Conservation (phyloP, 768 basidiomycete genomes). For the Boletus rufocinnamomeus region DNA sequence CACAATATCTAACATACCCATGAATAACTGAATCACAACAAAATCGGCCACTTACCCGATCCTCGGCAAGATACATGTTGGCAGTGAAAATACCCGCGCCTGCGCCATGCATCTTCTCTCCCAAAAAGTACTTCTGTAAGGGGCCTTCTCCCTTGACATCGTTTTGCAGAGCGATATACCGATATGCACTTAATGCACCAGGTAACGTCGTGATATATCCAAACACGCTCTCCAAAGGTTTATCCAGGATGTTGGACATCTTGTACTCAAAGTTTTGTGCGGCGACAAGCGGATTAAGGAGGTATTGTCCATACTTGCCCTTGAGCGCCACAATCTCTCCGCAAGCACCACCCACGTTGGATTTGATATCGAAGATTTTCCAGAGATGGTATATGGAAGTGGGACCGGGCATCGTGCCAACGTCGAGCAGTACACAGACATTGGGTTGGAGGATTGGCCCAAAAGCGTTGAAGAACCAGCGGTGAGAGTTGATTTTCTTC, state of each 20-base stretch:
- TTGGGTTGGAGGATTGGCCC: constrained; percentile 83
- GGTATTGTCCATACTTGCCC: constrained; percentile 75
- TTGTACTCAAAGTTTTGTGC: constrained; percentile 96
- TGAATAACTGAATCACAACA: constrained; percentile 4
- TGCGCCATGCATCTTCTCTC: constrained; percentile 91
- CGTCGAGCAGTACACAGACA: constrained; percentile 90
- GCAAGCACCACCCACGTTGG: constrained; percentile 89
- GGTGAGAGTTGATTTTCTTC: constrained; percentile 94
- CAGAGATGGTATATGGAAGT: constrained; percentile 90
- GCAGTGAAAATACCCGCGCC: constrained; percentile 92
- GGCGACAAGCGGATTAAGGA: constrained; percentile 85
- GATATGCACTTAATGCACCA: constrained; percentile 89
- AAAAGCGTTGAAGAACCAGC: constrained; percentile 95
- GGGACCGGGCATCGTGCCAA: constrained; percentile 82
- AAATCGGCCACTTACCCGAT: constrained; percentile 51
- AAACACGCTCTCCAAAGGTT: constrained; percentile 86
- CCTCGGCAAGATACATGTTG: constrained; percentile 96
- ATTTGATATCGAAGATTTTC: constrained; percentile 94
- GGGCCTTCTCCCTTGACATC: constrained; percentile 83
- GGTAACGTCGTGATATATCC: constrained; percentile 95
- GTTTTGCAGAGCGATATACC: constrained; percentile 91
- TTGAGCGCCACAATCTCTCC: constrained; percentile 96
- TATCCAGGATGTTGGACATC: constrained; percentile 91
- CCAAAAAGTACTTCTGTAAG: constrained; percentile 93
- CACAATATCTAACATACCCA: constrained; percentile 72